Evolutionary conservation across 352 stramenopile species (phyloP).

Genomic region (Phytophthora europaea): DNA sequence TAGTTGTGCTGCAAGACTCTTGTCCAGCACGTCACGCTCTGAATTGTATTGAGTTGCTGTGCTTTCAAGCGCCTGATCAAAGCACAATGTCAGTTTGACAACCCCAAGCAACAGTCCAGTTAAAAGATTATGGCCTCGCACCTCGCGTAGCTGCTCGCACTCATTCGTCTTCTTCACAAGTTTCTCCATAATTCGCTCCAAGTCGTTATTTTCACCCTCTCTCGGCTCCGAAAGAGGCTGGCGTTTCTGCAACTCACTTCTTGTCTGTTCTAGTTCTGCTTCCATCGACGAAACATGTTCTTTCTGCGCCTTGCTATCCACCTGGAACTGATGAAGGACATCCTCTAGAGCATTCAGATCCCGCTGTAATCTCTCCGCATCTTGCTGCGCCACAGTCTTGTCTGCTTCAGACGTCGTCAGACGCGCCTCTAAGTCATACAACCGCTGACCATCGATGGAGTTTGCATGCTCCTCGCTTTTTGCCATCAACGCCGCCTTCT

Average conservation of each 20-base stretch:
- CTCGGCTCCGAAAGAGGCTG: constrained; percentile 8
- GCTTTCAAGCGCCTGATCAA: constrained; percentile 63
- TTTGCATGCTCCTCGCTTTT: constrained; percentile 58
- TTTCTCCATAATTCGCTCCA: constrained; percentile 61
- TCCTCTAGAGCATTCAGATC: constrained; percentile 67
- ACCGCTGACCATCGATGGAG: constrained; percentile 60
- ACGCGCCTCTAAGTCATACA: constrained; percentile 75
- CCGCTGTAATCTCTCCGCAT: constrained; percentile 62
- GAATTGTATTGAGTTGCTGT: constrained; percentile 62
- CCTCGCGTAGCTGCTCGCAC: constrained; percentile 79
- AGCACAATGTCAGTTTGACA: not conserved
- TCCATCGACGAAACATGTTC: constrained; percentile 60
- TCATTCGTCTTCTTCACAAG: constrained; percentile 73
- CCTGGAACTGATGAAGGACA: constrained; percentile 75
- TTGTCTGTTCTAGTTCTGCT: constrained; percentile 44
- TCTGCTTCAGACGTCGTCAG: constrained; percentile 68
- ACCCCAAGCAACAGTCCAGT: not conserved
- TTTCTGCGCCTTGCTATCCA: constrained; percentile 64
- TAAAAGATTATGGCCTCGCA: constrained; percentile 13
- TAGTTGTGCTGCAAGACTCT: constrained; percentile 74
- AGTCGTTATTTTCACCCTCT: constrained; percentile 45
- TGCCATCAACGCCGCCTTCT: constrained; percentile 59
- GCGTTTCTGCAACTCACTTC: constrained; percentile 30
- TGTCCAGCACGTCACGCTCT: constrained; percentile 73
- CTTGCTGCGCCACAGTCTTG: constrained; percentile 66